Base-by-base conservation (phyloP, 768 basidiomycete species). In the Grammothele lineata region DNA sequence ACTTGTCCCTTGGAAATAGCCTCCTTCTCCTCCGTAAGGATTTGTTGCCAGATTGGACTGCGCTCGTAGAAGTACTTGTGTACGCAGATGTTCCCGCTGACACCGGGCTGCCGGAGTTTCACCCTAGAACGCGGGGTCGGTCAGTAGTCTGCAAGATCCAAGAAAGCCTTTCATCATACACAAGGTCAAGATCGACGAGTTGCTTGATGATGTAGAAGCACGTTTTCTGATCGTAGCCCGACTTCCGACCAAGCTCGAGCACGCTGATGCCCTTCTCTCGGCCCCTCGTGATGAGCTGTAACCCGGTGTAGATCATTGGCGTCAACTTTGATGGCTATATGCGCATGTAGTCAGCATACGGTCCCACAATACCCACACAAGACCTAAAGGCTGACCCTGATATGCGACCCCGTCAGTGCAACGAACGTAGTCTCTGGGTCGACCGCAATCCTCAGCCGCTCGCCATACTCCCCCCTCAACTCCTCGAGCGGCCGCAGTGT, bases 211-310 rank as follows among this genome's bases (percentile, higher is more conserved):
- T 78, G 65, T 94, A 93, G 62, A 89, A 90, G 53, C 89, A 89
- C 1, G 87, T 87, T 65, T 92, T 93, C 61, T 89, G 88, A 60
- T 92, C 91, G 58, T 94, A 92, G 40, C 78, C 80, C 9, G 91
- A 84, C 58, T 78, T 73, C 55, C 80, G 80, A 21, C 87, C 87
- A 12, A 95, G 73, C 25, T 87, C 78, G 11, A 92, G 79, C 37
- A 87, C 83, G 6, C 87, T 85, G 14, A 89, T 76, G 10, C 92
- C 92, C 17, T 75, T 68, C 48, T 87, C 85, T 49, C 91, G 70
- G 3, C 85, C 87, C 30, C 87, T 77, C n/a, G 89, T 85, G 54
- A 95, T 81, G 36, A 91, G 71, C 60, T 93, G 90, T 12, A 95
- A 75, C 5, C 85, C 81, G 14, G 81, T 79, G 62, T 92, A 94